Conservation (phyloP, 2,329 filamentous ascomycete species). For the Alternaria conjuncta region DNA sequence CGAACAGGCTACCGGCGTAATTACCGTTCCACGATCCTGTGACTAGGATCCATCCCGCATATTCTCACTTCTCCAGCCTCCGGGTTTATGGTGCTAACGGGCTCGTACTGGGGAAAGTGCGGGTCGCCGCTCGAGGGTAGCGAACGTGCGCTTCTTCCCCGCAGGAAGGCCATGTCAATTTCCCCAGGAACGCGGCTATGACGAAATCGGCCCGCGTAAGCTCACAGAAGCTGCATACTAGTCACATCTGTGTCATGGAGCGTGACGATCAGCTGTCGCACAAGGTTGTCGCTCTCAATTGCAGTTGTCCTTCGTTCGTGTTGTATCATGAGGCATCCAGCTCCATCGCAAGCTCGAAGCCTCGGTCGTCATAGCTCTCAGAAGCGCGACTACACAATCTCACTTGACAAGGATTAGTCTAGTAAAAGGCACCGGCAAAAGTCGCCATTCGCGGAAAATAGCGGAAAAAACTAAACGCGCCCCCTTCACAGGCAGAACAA, state of each 20-base stretch:
- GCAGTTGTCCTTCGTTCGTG: neutral
- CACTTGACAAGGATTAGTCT: constrained; percentile 3
- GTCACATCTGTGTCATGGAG: neutral
- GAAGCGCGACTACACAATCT: constrained; percentile 4
- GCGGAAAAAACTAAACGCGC: constrained; percentile 28
- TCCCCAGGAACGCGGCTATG: constrained; percentile 34
- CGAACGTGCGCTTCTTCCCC: constrained; percentile 33
- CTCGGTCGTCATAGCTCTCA: constrained; percentile 10
- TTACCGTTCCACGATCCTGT: constrained; percentile 24
- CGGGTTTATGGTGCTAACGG: constrained; percentile 12
- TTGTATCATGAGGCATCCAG: neutral
- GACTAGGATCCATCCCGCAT: constrained; percentile 24
- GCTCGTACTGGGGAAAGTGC: constrained; percentile 17
- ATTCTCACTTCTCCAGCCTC: constrained; percentile 17
- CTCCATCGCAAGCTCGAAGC: constrained; percentile 10
- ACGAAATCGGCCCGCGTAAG: constrained; percentile 17
- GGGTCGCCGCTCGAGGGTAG: constrained; percentile 20
- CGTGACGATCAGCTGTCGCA: neutral
- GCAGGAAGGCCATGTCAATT: constrained; percentile 30
- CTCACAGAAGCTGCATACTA: constrained; percentile 1
- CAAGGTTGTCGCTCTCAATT: constrained; percentile 1
- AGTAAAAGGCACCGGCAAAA: constrained; percentile 9
- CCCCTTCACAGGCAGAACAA: constrained; percentile 14
- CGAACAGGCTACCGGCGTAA: constrained; percentile 19
- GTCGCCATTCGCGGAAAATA: constrained; percentile 32